phyloP scores from a whole-genome alignment of 208 protist species.

The Jaenimonas drosophilae region DNA sequence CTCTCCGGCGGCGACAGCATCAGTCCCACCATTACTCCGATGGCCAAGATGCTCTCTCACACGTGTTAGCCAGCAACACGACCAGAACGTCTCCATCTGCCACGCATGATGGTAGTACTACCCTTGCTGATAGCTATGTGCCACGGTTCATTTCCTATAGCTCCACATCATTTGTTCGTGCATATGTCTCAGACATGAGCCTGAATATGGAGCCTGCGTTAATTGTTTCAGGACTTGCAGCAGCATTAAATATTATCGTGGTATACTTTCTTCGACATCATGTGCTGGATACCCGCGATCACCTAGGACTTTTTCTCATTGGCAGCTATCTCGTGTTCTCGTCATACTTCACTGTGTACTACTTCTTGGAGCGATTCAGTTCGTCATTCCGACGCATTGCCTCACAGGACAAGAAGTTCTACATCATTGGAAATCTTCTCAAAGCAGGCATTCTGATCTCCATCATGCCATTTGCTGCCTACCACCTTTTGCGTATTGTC shows the following conservation, averaged over 20 bases:
- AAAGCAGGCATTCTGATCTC: slow-evolving; percentile 85
- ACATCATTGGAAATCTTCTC: slow-evolving; percentile 88
- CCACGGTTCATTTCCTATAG: slow-evolving; percentile 55
- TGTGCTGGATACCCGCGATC: slow-evolving; percentile 78
- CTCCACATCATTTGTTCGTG: slow-evolving; percentile 76
- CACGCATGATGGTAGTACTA: not conserved
- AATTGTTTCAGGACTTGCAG: slow-evolving; percentile 49
- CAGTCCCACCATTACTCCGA: no score
- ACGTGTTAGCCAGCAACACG: no score
- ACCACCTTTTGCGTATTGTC: slow-evolving; percentile 76
- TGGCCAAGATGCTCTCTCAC: no score
- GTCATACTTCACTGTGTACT: slow-evolving; percentile 85
- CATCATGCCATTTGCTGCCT: slow-evolving; percentile 78
- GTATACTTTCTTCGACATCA: slow-evolving; percentile 75
- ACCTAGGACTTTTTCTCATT: slow-evolving; percentile 79
- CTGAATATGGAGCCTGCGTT: slow-evolving; percentile 59
- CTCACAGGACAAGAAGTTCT: slow-evolving; percentile 87
- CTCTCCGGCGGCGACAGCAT: no score
- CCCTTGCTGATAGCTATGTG: slow-evolving; percentile 2
- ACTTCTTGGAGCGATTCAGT: slow-evolving; percentile 74
- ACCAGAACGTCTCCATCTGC: no score
- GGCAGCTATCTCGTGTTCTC: slow-evolving; percentile 84
- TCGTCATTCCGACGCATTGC: slow-evolving; percentile 67
- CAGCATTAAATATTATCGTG: slow-evolving; percentile 52
- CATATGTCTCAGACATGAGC: slow-evolving; percentile 68